Conservation (phyloP, 352 stramenopile genomes). For the Thraustotheca clavata region DNA sequence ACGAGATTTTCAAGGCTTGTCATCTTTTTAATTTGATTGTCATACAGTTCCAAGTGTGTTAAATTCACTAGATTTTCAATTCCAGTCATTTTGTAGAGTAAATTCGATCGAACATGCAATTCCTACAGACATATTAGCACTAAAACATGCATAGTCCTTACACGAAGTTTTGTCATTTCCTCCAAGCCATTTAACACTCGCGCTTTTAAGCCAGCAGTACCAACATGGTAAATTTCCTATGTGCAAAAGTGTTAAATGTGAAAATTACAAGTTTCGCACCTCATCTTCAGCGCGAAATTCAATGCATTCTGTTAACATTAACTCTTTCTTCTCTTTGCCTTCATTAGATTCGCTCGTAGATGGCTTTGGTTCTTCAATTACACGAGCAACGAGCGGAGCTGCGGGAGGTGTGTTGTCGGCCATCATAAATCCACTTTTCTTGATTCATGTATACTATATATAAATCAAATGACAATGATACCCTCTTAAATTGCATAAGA, state of each 20-base stretch:
- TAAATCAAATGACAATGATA: no score
- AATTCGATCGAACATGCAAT: conserved; percentile 72
- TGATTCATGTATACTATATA: no score
- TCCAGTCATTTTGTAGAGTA: conserved; percentile 68
- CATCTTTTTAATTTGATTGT: conserved; percentile 94
- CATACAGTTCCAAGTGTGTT: conserved; percentile 95
- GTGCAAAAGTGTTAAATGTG: neutral
- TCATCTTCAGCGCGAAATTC: conserved; percentile 46
- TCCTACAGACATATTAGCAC: conserved; percentile 22
- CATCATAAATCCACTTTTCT: no score
- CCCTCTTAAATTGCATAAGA: no score
- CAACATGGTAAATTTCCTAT: conserved; percentile 76
- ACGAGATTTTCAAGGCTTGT: conserved; percentile 43
- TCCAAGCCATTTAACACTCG: conserved; percentile 56
- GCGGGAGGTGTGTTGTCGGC: no score
- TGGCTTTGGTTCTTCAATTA: conserved; percentile 1
- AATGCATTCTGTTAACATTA: conserved; percentile 63
- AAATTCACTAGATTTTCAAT: conserved; percentile 61
- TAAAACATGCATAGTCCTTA: conserved; percentile 17
- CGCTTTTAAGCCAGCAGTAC: conserved; percentile 68
- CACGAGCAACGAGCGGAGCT: neutral
- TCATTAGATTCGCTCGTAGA: conserved; percentile 17
- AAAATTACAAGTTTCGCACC: conserved; percentile 22
- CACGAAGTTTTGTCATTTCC: conserved; percentile 37
- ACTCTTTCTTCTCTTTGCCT: conserved; percentile 24